Percentiles rank a stretch among this genome's conserved stretches.
These are phyloP conservation scores for Daldinia decipiens DNA, from an alignment of 495 filamentous ascomycete genomes.

Conservation along the genomic window DNA sequence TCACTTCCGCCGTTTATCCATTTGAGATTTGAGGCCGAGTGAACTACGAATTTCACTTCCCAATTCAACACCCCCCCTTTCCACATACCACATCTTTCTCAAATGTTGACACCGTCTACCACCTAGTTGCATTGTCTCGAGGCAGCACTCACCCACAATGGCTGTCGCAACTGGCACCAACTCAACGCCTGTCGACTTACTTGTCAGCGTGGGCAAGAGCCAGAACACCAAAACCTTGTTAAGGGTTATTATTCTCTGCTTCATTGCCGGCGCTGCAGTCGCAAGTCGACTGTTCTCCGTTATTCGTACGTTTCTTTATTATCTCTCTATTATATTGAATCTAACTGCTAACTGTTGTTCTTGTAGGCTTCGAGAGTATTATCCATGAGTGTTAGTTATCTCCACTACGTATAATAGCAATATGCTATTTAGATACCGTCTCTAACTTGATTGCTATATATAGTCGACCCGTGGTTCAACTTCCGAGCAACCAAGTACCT, in stretches of 20 bases:
- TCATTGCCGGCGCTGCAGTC: constrained; percentile 92
- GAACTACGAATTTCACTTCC: constrained; percentile 10
- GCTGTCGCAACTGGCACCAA: constrained; percentile 40
- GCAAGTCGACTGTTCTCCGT: constrained; percentile 97
- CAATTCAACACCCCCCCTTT: constrained; percentile 16
- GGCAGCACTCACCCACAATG: constrained; percentile 40
- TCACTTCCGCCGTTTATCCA: constrained; percentile 22
- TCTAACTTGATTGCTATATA: constrained; percentile 47
- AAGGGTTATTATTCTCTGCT: constrained; percentile 88
- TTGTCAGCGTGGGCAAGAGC: constrained; percentile 58
- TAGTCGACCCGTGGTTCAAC: constrained; percentile 99
- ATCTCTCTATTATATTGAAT: constrained; percentile 3
- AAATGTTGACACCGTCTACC: constrained; percentile 45
- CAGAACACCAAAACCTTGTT: constrained; percentile 84
- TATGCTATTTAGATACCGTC: constrained; percentile 13
- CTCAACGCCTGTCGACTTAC: constrained; percentile 46
- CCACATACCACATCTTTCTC: constrained; percentile 27
- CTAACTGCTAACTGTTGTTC: constrained; percentile 50
- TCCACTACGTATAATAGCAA: constrained; percentile 12
- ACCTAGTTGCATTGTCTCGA: constrained; percentile 44
- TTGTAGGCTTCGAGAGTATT: constrained; percentile 95
- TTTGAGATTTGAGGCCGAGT: constrained; percentile 17
- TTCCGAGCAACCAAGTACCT: constrained; percentile 99
- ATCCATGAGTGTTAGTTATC: constrained; percentile 92
- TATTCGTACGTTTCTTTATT: constrained; percentile 77